Evolutionary conservation across 768 basidiomycete genomes (phyloP).

Genomic region (Suillus luteus): DNA sequence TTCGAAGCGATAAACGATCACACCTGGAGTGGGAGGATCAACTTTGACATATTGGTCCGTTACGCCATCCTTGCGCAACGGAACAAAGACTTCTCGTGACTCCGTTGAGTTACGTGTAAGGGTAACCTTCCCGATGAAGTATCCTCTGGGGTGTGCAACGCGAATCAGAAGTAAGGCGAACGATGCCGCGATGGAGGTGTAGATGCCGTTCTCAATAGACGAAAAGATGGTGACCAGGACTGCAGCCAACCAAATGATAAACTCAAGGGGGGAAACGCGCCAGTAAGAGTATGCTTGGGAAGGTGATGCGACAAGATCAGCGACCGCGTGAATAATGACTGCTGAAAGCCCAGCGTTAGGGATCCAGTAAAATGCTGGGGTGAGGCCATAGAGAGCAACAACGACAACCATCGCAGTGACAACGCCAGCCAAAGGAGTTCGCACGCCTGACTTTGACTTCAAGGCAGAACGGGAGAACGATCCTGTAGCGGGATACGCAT

Average conservation of each 20-base stretch:
- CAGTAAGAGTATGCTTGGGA: conserved; percentile 84
- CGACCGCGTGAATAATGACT: conserved; percentile 92
- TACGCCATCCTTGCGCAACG: conserved; percentile 61
- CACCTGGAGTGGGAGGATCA: conserved; percentile 77
- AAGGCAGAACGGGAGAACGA: conserved; percentile 98
- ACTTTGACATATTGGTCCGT: conserved; percentile 73
- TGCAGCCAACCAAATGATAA: conserved; percentile 83
- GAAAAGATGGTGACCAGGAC: conserved; percentile 91
- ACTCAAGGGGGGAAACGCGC: conserved; percentile 92
- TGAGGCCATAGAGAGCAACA: conserved; percentile 92
- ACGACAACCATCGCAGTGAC: conserved; percentile 86
- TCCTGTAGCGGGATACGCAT: conserved; percentile 94
- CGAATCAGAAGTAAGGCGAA: conserved; percentile 80
- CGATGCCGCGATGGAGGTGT: conserved; percentile 82
- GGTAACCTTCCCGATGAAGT: conserved; percentile 86
- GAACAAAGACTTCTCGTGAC: conserved; percentile 81
- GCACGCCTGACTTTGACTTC: conserved; percentile 95
- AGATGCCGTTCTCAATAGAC: conserved; percentile 92
- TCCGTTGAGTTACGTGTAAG: conserved; percentile 41
- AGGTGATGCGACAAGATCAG: conserved; percentile 85
- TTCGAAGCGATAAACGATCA: conserved; percentile 90
- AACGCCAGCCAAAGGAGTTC: conserved; percentile 90
- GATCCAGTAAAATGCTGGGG: conserved; percentile 91
- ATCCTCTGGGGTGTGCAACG: conserved; percentile 83
- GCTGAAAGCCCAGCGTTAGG: conserved; percentile 83